Evolutionary conservation across 2,329 filamentous ascomycete species (phyloP).

Genomic region (Xylaria sp.): DNA sequence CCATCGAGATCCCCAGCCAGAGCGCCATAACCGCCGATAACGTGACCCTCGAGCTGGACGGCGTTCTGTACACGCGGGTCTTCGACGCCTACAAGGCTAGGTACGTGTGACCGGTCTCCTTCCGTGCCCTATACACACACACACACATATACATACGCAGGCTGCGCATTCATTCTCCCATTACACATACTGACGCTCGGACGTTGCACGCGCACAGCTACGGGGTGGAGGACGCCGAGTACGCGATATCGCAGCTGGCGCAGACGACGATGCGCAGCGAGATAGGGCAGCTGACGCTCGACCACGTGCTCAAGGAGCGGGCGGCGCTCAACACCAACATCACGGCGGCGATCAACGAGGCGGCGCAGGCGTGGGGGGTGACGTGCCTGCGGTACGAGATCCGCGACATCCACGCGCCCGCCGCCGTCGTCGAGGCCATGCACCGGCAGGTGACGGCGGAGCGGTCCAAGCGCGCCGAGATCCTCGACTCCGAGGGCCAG

Average conservation of each 20-base stretch:
- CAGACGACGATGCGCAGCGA: constrained; percentile 99
- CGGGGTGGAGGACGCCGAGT: constrained; percentile 97
- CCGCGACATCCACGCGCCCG: constrained; percentile 94
- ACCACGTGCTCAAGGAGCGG: constrained; percentile 97
- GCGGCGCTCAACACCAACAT: constrained; percentile 97
- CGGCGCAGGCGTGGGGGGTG: constrained; percentile 94
- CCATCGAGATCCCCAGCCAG: constrained; percentile 96
- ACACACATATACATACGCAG: neutral
- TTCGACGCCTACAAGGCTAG: constrained; percentile 98
- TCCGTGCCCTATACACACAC: too few relatives aligned
- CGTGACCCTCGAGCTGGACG: constrained; percentile 93
- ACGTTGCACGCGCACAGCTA: too few relatives aligned
- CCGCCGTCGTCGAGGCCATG: constrained; percentile 94
- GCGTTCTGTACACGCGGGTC: constrained; percentile 91
- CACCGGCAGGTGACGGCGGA: constrained; percentile 97
- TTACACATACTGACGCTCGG: neutral
- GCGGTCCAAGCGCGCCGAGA: constrained; percentile 95
- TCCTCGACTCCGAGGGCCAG: constrained; percentile 95
- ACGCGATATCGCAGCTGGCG: constrained; percentile 95
- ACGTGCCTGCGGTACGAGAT: constrained; percentile 97
- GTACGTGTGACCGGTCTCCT: constrained; percentile 49
- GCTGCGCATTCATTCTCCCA: constrained; percentile 2
- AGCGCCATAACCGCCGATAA: constrained; percentile 99
- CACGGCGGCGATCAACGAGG: constrained; percentile 98
- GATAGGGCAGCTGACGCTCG: constrained; percentile 93